Evolutionary conservation across 2,329 filamentous ascomycete species (phyloP), one percentile per base, ranked within the genome.

Genomic region (Moelleriella libera): DNA sequence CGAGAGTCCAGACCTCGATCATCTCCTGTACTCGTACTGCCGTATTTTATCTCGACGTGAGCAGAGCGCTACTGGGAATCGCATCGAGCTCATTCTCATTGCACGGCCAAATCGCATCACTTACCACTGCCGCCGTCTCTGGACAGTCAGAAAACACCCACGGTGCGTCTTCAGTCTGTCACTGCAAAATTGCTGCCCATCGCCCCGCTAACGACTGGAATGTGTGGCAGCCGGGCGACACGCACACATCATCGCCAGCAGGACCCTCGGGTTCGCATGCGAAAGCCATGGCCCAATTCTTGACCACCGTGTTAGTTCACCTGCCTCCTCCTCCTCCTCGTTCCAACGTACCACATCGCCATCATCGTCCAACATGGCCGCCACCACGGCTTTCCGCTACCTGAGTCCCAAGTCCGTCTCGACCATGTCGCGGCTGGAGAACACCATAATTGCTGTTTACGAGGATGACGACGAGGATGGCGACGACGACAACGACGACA

Each of bases 181-280:
- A 7, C 6, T 28, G 7, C 11, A 7, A 29, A 9, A n/a, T 6
- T 47, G 41, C 44, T 11, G 42, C 11, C 39, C 31, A 65, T 67
- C 63, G 61, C 63, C 63, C 61, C 60, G 64, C 65, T 68, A 65
- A 68, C 64, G 52, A 47, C 50, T 64, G 64, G 65, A 67, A 67
- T 67, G 64, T 52, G 34, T 12, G 12, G 34, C 12, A 7, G 7
- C 34, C 12, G 12, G 34, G 7, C 34, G 34, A 37, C 34, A 7
- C n/a, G 21, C 51, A 21, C 8, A 46, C n/a, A n/a, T n/a, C n/a
- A n/a, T n/a, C n/a, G n/a, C 32, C 32, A 37, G 32, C 32, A 37
- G 32, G 7, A 11, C 32, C 11, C 32, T 34, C 12, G 30, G 12
- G 30, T 9, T 47, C 41, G 48, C 50, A 44, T 47, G 48, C 51